Evolutionary conservation across 352 stramenopile genomes (phyloP).

Genomic region (Phytophthora syringae): DNA sequence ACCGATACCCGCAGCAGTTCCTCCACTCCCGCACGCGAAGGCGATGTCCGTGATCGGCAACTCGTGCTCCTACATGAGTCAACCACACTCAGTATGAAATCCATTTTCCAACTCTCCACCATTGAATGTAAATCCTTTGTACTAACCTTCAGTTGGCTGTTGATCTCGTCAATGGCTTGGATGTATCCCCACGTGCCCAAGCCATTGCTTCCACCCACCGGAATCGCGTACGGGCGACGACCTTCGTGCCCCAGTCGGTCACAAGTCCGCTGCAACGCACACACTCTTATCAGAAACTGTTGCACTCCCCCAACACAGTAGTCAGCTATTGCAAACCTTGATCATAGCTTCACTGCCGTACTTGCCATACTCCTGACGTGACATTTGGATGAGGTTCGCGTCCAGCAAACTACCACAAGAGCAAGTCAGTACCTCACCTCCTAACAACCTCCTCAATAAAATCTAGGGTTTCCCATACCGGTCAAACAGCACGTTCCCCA

Average conservation of each 20-base stretch:
- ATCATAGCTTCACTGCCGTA: conserved; percentile 86
- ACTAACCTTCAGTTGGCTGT: conserved; percentile 70
- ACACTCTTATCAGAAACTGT: not conserved
- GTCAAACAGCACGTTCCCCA: conserved; percentile 84
- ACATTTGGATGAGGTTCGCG: conserved; percentile 81
- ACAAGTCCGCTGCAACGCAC: conserved; percentile 51
- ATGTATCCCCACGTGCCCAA: conserved; percentile 95
- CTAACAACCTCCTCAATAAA: not conserved
- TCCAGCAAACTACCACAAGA: conserved; percentile 62
- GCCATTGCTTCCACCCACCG: conserved; percentile 91
- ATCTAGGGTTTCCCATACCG: conserved; percentile 36
- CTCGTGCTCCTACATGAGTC: conserved; percentile 42
- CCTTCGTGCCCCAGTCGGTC: conserved; percentile 62
- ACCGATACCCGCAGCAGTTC: conserved; percentile 79
- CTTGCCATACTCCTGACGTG: conserved; percentile 77
- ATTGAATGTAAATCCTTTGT: not conserved
- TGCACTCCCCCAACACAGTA: not conserved
- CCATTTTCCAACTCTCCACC: not conserved
- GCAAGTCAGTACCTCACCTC: not conserved
- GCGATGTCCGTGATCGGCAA: conserved; percentile 80
- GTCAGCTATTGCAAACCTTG: conserved; percentile 39
- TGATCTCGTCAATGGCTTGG: conserved; percentile 90
- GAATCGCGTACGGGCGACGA: conserved; percentile 81
- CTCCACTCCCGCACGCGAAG: conserved; percentile 86
- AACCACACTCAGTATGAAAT: not conserved